These are phyloP conservation scores for Triglochin maritima DNA, from an alignment of 106 monocot genomes.

Conservation along the genomic window DNA sequence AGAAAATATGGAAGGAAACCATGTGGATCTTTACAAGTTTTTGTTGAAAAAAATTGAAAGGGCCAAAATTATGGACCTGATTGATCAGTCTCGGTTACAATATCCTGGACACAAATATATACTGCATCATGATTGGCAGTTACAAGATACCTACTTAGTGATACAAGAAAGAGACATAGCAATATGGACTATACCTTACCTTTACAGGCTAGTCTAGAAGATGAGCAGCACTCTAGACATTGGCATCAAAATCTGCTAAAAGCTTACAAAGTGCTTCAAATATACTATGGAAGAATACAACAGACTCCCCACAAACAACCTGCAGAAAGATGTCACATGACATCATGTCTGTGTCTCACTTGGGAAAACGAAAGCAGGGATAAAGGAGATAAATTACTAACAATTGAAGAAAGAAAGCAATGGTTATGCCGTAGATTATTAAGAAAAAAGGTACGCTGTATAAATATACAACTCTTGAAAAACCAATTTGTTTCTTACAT, in stretches of 20 bases:
- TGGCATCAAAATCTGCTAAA: constrained; percentile 78
- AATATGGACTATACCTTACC: constrained; percentile 23
- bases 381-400: too few species aligned
- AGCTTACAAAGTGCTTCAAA: constrained; percentile 99
- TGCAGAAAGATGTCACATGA: constrained; percentile 17
- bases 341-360: too few species aligned
- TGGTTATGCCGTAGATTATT: too few species aligned
- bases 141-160: not conserved
- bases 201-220: constrained; percentile 90
- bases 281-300: constrained; percentile 92
- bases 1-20: constrained; percentile 99
- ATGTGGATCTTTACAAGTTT: constrained; percentile 51
- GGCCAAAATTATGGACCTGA: constrained; percentile 47
- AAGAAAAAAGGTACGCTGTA: too few species aligned
- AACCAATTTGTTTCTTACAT: too few species aligned
- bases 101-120: constrained; percentile 50
- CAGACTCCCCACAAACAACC: constrained; percentile 98
- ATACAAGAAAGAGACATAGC: not conserved
- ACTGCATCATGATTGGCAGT: not conserved
- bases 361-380: too few species aligned
- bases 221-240: constrained; percentile 99
- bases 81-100: constrained; percentile 94
- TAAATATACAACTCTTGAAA: too few species aligned
- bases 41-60: not conserved
- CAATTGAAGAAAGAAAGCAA: too few species aligned